phyloP scores from a whole-genome alignment of 2,329 filamentous ascomycete genomes.

The Chalaropsis ovoidea region DNA sequence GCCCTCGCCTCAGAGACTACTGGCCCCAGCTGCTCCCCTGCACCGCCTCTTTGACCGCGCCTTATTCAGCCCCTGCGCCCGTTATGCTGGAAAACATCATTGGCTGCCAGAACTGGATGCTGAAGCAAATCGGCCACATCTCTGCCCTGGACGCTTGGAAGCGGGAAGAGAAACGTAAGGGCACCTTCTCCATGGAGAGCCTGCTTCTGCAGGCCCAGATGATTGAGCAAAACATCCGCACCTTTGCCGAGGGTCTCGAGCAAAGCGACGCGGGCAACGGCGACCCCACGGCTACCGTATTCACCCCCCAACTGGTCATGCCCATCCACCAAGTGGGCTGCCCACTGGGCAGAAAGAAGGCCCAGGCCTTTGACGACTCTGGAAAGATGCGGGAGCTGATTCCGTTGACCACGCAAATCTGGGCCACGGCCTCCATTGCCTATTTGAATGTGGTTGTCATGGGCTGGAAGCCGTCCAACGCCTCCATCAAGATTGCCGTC shows the following conservation, averaged over 20 bases:
- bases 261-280: slow-evolving; percentile 9
- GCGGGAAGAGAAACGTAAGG: slow-evolving; percentile 36
- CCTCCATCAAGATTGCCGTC: slow-evolving; percentile 35
- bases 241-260: slow-evolving; percentile 30
- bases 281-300: slow-evolving; percentile 12
- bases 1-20: slow-evolving; percentile 37
- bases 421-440: slow-evolving; percentile 40
- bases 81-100: slow-evolving; percentile 43
- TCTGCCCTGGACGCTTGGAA: slow-evolving; percentile 48
- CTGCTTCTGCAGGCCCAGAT: slow-evolving; percentile 38
- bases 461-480: slow-evolving; percentile 42
- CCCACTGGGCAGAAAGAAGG: slow-evolving; percentile 18
- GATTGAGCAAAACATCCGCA: slow-evolving; percentile 35
- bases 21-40: slow-evolving; percentile 35
- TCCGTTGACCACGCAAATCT: slow-evolving; percentile 34
- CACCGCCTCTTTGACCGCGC: slow-evolving; percentile 21
- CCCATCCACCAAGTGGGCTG: slow-evolving; percentile 24
- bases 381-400: slow-evolving; percentile 23
- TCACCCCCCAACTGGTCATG: slow-evolving; percentile 22
- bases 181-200: slow-evolving; percentile 39
- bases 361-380: slow-evolving; percentile 23
- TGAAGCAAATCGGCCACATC: slow-evolving; percentile 46
- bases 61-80: slow-evolving; percentile 27
- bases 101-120: slow-evolving; percentile 48
- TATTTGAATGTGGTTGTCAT: slow-evolving; percentile 42